phyloP scores from a whole-genome alignment of 352 stramenopile genomes.

The Pythium rhizo-oryzae region DNA sequence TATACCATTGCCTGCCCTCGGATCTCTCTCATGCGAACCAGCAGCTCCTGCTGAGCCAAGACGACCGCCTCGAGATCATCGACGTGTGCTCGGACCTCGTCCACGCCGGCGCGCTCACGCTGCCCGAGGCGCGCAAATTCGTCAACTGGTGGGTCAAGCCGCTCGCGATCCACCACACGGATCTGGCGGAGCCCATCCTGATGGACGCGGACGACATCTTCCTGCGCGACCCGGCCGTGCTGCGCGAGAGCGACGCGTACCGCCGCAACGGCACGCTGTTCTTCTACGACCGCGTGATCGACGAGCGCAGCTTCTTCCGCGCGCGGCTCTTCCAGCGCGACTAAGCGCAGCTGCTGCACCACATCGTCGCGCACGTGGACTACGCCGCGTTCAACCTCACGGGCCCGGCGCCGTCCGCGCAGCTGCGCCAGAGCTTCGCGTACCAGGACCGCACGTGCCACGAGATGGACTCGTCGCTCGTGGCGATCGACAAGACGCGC shows the following conservation, averaged over 20 bases:
- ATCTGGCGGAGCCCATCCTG: conserved; percentile 49
- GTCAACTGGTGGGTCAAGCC: conserved; percentile 70
- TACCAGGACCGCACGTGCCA: conserved; percentile 43
- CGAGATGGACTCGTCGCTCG: conserved; percentile 62
- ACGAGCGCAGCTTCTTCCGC: conserved; percentile 35
- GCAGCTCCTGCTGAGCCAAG: conserved; percentile 43
- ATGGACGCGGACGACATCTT: conserved; percentile 62
- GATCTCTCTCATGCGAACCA: conserved; percentile 43
- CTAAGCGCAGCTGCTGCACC: conserved; percentile 35
- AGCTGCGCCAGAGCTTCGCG: conserved; percentile 38
- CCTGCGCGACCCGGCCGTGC: conserved; percentile 39
- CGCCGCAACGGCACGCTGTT: conserved; percentile 53
- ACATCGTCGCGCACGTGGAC: conserved; percentile 46
- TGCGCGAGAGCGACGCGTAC: conserved; percentile 45
- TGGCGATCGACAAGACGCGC: conserved; percentile 50
- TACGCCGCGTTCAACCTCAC: conserved; percentile 44
- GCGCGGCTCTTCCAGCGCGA: conserved; percentile 15
- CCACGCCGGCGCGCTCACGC: conserved; percentile 13
- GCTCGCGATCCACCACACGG: conserved; percentile 54
- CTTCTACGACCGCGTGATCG: conserved; percentile 63
- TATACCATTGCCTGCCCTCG: conserved; percentile 43
- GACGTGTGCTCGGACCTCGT: conserved; percentile 61
- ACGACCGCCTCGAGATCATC: conserved; percentile 56
- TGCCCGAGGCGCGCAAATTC: conserved; percentile 33
- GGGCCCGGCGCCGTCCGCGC: conserved; percentile 16